phyloP scores from a whole-genome alignment of 1,284 basidiomycete genomes.

The Agroathelia rolfsii region DNA sequence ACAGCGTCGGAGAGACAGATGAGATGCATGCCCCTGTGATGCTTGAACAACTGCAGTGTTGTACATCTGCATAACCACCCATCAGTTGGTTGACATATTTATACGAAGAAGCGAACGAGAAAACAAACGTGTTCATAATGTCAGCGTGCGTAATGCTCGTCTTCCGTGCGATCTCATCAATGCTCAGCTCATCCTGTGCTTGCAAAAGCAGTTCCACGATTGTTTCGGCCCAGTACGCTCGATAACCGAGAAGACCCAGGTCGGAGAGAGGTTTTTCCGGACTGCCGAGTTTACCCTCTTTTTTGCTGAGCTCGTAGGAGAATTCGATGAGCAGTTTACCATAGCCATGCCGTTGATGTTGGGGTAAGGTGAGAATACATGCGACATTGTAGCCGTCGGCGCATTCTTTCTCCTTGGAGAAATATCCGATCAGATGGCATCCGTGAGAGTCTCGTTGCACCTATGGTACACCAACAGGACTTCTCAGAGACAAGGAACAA shows the following conservation, averaged over 20 bases:
- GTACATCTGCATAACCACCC: conserved; percentile 56
- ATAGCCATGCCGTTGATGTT: conserved; percentile 94
- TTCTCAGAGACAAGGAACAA: conserved; percentile 4
- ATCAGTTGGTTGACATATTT: conserved; percentile 1
- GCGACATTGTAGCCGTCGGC: conserved; percentile 98
- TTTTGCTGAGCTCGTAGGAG: conserved; percentile 95
- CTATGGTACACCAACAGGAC: conserved; percentile 25
- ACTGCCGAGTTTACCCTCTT: conserved; percentile 90
- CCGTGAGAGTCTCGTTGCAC: conserved; percentile 83
- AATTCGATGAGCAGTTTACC: conserved; percentile 97
- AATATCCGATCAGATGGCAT: conserved; percentile 95
- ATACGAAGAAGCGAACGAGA: conserved; percentile 8
- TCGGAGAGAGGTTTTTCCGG: conserved; percentile 98
- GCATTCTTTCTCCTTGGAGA: conserved; percentile 98
- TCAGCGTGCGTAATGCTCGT: conserved; percentile 96
- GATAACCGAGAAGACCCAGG: conserved; percentile 86
- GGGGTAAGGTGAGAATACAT: conserved; percentile 95
- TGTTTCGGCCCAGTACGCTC: conserved; percentile 96
- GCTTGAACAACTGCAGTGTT: conserved; percentile 91
- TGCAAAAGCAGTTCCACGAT: conserved; percentile 87
- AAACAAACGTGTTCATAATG: conserved; percentile 91
- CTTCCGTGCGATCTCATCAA: conserved; percentile 95
- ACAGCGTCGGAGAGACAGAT: conserved; percentile 89
- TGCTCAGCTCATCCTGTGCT: conserved; percentile 71
- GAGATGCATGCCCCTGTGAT: conserved; percentile 92